Conservation (phyloP, 495 filamentous ascomycete genomes). For the Penicillium paxilli region DNA sequence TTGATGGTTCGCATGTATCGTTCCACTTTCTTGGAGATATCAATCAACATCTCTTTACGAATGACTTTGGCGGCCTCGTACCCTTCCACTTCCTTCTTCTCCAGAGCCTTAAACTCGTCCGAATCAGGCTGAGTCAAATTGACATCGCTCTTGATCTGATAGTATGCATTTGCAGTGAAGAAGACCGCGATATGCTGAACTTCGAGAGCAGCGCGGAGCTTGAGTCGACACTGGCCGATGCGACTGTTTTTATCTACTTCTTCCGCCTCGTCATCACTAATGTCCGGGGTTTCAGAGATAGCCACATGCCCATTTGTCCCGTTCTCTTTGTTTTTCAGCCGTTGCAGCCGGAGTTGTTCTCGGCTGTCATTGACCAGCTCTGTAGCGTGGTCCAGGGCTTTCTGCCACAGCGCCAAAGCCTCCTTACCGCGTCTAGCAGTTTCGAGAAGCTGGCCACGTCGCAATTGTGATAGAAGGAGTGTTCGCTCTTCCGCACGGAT, state of each 20-base stretch:
- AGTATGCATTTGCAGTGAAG: conserved; percentile 81
- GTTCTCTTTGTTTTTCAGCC: conserved; percentile 25
- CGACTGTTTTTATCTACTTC: conserved; percentile 46
- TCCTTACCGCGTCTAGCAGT: conserved; percentile 55
- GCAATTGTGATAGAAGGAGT: conserved; percentile 59
- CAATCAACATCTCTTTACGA: conserved; percentile 69
- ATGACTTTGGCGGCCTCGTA: conserved; percentile 78
- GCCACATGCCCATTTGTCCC: conserved; percentile 4
- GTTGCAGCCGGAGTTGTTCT: conserved; percentile 55
- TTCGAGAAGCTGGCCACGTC: conserved; percentile 73
- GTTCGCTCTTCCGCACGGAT: conserved; percentile 67
- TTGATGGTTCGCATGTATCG: conserved; percentile 42
- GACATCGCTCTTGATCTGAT: conserved; percentile 72
- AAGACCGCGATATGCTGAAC: conserved; percentile 80
- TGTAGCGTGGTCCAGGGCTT: conserved; percentile 53
- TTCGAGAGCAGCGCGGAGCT: conserved; percentile 71
- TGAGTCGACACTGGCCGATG: conserved; percentile 60
- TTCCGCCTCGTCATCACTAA: conserved; percentile 45
- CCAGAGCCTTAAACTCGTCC: conserved; percentile 61
- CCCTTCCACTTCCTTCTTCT: conserved; percentile 65
- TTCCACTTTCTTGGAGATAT: conserved; percentile 53
- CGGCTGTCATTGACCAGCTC: conserved; percentile 64
- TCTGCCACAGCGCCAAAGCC: conserved; percentile 67
- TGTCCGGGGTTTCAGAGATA: neutral
- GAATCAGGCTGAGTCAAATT: conserved; percentile 62